These are phyloP conservation scores for Pterocarpus santalinus DNA, from an alignment of 306 rosid genomes.

Conservation along the genomic window DNA sequence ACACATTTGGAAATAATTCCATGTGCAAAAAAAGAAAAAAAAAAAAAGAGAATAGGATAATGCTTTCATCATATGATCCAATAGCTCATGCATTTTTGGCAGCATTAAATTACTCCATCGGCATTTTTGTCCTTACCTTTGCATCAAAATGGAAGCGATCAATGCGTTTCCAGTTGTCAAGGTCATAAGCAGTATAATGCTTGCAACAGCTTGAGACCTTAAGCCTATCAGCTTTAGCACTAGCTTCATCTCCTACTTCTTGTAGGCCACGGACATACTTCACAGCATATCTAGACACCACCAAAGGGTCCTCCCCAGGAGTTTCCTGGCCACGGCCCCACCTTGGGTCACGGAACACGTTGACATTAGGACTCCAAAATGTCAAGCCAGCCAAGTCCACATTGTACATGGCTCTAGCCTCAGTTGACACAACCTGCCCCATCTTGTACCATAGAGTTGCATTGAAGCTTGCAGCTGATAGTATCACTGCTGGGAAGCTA, in stretches of 20 bases:
- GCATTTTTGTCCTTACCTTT: constrained; percentile 51
- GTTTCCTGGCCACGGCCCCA: constrained; percentile 89
- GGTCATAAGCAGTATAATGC: constrained; percentile 89
- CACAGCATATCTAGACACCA: constrained; percentile 68
- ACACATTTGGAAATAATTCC: background rate
- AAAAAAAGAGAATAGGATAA: background rate
- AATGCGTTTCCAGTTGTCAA: constrained; percentile 77
- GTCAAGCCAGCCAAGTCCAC: constrained; percentile 80
- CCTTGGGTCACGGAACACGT: constrained; percentile 81
- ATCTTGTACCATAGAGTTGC: constrained; percentile 66
- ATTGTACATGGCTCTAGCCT: constrained; percentile 89
- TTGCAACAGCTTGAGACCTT: constrained; percentile 93
- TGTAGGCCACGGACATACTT: constrained; percentile 81
- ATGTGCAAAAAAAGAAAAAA: background rate
- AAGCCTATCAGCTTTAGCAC: constrained; percentile 58
- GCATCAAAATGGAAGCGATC: constrained; percentile 87
- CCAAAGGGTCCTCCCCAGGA: constrained; percentile 84
- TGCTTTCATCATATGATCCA: background rate
- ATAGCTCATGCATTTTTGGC: background rate
- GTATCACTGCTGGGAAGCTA: constrained; percentile 72
- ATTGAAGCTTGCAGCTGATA: constrained; percentile 76
- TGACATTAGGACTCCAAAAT: constrained; percentile 87
- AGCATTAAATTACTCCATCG: background rate
- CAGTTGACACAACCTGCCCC: constrained; percentile 81
- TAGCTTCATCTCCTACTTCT: constrained; percentile 60